Evolutionary conservation across 2,329 filamentous ascomycete genomes (phyloP), one percentile per base, ranked within the genome.

Genomic region (Magnaporthales sp.): DNA sequence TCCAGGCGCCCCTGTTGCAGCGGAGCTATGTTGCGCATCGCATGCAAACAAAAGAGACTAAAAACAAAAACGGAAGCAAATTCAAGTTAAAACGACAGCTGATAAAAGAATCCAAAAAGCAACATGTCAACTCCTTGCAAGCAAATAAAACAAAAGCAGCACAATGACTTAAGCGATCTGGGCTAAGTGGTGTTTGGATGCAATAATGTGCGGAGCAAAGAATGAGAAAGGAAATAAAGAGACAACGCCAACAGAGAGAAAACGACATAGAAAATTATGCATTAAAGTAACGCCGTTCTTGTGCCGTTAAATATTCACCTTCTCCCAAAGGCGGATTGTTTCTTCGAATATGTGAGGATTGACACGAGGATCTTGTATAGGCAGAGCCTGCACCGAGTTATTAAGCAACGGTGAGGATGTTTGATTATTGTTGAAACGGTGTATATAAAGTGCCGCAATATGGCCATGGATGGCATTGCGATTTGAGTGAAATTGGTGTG

Each of bases 221-320:
- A 24, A 15, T 15, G 22, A 60, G 11, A 15, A 60, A 60, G 15
- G 13, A 26, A 26, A 27, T 27, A 6, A 60, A 27, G 29, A 13
- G 11, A 60, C 29, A 60, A 60, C 56, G 24, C 56, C 9, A 27
- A 60, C 10, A 27, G 22, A 31, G 30, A 31, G 61, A 30, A 31
- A 62, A 29, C 61, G 61, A 62, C 29, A 62, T 62, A 38, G 30
- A 60, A 27, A 19, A 60, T 60, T 60, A 60, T 60, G 56, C 13
- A 60, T 60, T 60, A 60, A n/a, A 27, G 26, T 60, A 60, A 60
- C 56, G 24, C 56, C 56, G 29, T 27, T 27, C 26, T 60, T 27
- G 19, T 46, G 38, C 38, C 56, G 56, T 11, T 24, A 27, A 13
- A 26, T 15, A 26, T 13, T 8, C 13, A 24, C 24, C 56, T 60